Conservation (phyloP, 495 filamentous ascomycete species). For the Rostrohypoxylon terebratum region DNA sequence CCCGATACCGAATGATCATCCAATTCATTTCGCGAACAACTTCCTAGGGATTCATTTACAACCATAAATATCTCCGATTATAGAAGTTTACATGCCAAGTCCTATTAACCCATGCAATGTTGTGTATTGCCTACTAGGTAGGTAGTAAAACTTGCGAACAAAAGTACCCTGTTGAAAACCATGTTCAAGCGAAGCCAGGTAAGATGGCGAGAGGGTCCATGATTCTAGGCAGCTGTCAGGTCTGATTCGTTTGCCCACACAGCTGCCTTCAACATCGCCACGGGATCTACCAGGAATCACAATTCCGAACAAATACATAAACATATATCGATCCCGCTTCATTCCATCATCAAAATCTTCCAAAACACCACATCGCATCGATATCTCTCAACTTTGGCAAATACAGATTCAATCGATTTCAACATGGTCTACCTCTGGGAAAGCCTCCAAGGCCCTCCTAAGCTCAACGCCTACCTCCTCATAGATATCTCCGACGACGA, state of each 20-base stretch:
- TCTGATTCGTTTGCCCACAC: not conserved
- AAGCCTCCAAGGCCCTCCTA: not conserved
- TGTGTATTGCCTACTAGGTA: not conserved
- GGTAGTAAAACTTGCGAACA: not conserved
- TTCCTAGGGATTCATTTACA: not conserved
- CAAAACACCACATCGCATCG: not conserved
- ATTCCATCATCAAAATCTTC: not conserved
- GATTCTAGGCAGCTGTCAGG: not conserved
- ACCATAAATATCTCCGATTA: not conserved
- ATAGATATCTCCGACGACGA: conserved; percentile 24
- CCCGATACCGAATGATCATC: not conserved
- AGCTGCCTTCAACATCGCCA: not conserved
- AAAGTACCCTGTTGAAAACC: not conserved
- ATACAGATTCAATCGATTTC: not conserved
- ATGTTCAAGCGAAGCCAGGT: not conserved
- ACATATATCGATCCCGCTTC: not conserved
- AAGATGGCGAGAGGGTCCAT: not conserved
- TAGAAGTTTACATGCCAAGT: not conserved
- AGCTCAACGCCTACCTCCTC: conserved; percentile 40
- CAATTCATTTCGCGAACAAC: not conserved
- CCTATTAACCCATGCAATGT: not conserved
- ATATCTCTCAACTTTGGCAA: not conserved
- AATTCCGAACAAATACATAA: not conserved
- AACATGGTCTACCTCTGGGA: conserved; percentile 45
- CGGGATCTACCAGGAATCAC: not conserved